A percentile compares a stretch with the other conserved stretches of the same genome.
These are phyloP conservation scores for Boeremia lycopersici DNA, from an alignment of 2,329 filamentous ascomycete genomes.

Conservation along the genomic window DNA sequence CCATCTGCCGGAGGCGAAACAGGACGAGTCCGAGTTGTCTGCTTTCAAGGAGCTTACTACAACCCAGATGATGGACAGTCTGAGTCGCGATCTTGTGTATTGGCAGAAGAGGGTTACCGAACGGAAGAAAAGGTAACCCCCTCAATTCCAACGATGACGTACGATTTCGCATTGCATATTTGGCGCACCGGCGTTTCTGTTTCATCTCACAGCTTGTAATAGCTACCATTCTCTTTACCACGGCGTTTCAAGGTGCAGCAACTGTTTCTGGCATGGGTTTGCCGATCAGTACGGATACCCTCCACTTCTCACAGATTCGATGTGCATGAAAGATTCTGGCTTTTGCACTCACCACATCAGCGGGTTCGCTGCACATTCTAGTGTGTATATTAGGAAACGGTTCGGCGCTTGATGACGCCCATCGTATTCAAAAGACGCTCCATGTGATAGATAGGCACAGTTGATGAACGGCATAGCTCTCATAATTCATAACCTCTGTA, in stretches of 20 bases:
- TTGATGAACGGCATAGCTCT: constrained; percentile 10
- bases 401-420: constrained; percentile 1
- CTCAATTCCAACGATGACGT: neutral
- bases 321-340: neutral
- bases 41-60: constrained; percentile 76
- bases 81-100: constrained; percentile 79
- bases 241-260: constrained; percentile 23
- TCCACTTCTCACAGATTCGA: constrained; percentile 32
- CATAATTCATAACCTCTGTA: constrained; percentile 7
- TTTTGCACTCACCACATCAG: neutral
- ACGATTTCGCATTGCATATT: constrained; percentile 10
- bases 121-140: constrained; percentile 35
- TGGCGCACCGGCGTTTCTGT: constrained; percentile 8
- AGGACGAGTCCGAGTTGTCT: constrained; percentile 49
- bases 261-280: constrained; percentile 11
- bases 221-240: constrained; percentile 2
- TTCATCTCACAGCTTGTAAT: neutral
- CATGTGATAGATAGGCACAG: neutral
- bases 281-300: constrained; percentile 37
- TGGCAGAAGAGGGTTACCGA: constrained; percentile 70
- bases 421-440: neutral
- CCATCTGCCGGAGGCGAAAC: constrained; percentile 38
- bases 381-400: constrained; percentile 10
- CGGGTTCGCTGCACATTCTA: constrained; percentile 10
- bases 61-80: constrained; percentile 87